Percentiles rank a stretch among this genome's conserved stretches.
phyloP scores from a whole-genome alignment of 192 early-diverging fungal species.

The Podochytrium sp. region DNA sequence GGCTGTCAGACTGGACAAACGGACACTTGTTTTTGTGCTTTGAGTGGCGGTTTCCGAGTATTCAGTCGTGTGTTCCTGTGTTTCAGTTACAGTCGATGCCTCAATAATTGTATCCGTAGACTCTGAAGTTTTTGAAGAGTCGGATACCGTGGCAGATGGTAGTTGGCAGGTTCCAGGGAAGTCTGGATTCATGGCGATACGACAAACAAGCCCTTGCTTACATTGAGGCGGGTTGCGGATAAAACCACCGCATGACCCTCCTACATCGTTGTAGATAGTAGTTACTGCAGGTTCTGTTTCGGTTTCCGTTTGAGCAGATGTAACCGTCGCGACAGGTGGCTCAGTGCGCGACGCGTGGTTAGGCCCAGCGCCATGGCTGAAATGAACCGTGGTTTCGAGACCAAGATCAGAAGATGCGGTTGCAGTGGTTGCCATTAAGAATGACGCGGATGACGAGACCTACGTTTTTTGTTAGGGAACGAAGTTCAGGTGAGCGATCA shows the following conservation, averaged over 20 bases:
- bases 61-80: no score
- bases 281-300: constrained; percentile 5
- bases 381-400: no score
- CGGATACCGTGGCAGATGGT: not conserved
- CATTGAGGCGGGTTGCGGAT: constrained; percentile 13
- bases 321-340: not conserved
- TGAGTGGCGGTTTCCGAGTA: no score
- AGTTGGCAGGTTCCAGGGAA: not conserved
- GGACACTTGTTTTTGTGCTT: no score
- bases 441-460: not conserved
- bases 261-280: not conserved
- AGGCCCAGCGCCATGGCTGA: not conserved
- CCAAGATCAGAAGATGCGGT: no score
- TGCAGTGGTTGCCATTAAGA: not conserved
- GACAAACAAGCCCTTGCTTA: constrained; percentile 17
- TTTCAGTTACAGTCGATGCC: no score
- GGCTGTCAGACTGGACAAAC: no score
- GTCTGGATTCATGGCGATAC: not conserved
- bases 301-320: not conserved
- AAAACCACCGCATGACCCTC: constrained; percentile 23
- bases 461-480: not conserved
- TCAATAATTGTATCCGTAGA: no score
- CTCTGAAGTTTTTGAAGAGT: not conserved
- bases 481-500: not conserved
- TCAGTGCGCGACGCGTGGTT: not conserved